Evolutionary conservation across 1,284 basidiomycete species (phyloP), one percentile per base, ranked within the genome.

Genomic region (Cystobasidium pallidum): DNA sequence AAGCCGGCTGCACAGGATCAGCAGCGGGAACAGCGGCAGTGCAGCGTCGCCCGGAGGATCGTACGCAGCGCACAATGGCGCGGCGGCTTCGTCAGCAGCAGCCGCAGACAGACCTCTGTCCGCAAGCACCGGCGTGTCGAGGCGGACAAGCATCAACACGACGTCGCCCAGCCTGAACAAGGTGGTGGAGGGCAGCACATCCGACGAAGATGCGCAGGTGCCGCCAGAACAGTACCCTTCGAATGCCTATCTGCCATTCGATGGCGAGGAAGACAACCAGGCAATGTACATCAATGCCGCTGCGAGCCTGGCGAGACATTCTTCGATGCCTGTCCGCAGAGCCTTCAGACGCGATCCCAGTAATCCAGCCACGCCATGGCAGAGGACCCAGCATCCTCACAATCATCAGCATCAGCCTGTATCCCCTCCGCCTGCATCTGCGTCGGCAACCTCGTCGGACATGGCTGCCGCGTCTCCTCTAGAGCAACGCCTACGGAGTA

Each of bases 311-410:
- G 39, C 67, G 19, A 49, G 67, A 41, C 67, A 70, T 39, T 70
- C 67, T 15, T 61, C 57, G 19, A 70, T 70, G 67, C 67, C 67
- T n/a, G 41, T 70, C 57, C 61, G 67, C 57, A 47, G 67, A 30
- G 67, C 52, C 10, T 51, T 52, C 43, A 58, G 66, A 28, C 55
- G 58, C 10, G 58, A 57, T 28, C 26, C 58, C 30, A 67, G 19
- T 4, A 67, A 67, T 47, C 54, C 66, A 30, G 66, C 54, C 24
- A 55, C 54, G 15, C 66, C 52, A 26, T 70, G 67, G 67, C 36
- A 62, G 43, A 57, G 28, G 3, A 34, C 30, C 1, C 28, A 34
- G 32, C 19, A 57, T 51, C 19, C 17, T 10, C 52, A 55, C 8
- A n/a, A n/a, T 39, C 36, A 49, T 24, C 62, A 61, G 39, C 49